Evolutionary conservation across 2,329 filamentous ascomycete genomes (phyloP).

Genomic region (Trichoderma breve): DNA sequence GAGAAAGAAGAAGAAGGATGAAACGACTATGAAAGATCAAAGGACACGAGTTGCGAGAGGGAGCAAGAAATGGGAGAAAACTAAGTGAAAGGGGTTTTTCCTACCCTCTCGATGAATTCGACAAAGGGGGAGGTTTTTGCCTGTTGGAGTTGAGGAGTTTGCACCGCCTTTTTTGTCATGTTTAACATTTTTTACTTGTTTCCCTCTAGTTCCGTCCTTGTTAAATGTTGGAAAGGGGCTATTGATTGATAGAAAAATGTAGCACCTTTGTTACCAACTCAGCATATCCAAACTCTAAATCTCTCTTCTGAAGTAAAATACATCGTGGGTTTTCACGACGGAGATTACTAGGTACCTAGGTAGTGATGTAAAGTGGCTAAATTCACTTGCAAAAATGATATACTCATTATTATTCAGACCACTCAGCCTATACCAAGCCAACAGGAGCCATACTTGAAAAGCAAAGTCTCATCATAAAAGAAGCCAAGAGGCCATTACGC

Average conservation of each 20-base stretch:
- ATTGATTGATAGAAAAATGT: constrained; percentile 17
- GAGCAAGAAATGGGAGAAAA: neutral
- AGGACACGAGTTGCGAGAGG: neutral
- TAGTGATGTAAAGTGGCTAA: neutral
- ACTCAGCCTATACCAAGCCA: neutral
- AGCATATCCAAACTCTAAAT: neutral
- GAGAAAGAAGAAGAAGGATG: neutral
- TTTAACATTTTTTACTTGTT: neutral
- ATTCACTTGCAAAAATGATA: neutral
- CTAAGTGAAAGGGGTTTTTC: neutral
- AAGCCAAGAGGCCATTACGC: neutral
- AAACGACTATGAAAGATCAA: neutral
- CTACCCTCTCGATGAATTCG: neutral
- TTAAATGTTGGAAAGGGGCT: neutral
- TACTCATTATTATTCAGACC: neutral
- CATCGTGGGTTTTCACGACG: too few species aligned
- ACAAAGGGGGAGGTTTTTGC: neutral
- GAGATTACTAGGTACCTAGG: neutral
- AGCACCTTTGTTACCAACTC: neutral
- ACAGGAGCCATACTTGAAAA: neutral
- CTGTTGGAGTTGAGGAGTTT: constrained; percentile 12
- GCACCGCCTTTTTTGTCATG: neutral
- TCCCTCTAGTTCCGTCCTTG: too few species aligned
- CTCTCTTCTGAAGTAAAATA: neutral
- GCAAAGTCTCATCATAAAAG: neutral